phyloP scores from a whole-genome alignment of 768 basidiomycete genomes.

The Lentinula aciculospora region DNA sequence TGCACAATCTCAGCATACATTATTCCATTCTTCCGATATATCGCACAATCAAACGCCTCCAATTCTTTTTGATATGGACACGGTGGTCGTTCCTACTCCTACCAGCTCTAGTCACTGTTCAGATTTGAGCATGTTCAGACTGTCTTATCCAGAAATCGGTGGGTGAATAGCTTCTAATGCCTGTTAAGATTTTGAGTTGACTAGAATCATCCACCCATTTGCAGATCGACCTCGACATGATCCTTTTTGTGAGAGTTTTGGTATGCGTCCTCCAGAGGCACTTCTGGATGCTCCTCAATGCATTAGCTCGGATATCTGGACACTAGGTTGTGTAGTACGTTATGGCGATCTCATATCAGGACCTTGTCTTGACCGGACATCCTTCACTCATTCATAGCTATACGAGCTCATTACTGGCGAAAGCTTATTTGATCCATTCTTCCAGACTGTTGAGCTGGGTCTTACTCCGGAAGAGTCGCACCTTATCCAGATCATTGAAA shows the following conservation, averaged over 20 bases:
- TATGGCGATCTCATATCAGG: neutral
- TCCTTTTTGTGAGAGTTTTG: conserved; percentile 3
- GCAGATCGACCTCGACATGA: neutral
- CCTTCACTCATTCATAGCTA: conserved; percentile 10
- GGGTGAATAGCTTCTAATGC: neutral
- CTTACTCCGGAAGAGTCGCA: conserved; percentile 21
- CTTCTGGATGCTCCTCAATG: conserved; percentile 14
- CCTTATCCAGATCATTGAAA: conserved; percentile 22
- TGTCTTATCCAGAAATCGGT: neutral
- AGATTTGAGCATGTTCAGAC: neutral
- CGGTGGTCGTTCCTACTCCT: neutral
- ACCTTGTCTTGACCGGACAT: too few relatives aligned
- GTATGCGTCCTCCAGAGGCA: conserved; percentile 15
- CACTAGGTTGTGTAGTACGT: conserved; percentile 19
- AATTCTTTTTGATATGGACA: neutral
- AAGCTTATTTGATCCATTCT: conserved; percentile 17
- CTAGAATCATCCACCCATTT: neutral
- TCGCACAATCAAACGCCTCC: conserved; percentile 3
- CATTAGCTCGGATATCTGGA: conserved; percentile 17
- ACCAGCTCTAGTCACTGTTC: neutral
- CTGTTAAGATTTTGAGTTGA: too few relatives aligned
- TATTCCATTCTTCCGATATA: conserved; percentile 4
- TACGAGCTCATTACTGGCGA: conserved; percentile 19
- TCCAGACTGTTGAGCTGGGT: conserved; percentile 19
- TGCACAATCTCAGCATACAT: conserved; percentile 1